Evolutionary conservation across 2,329 filamentous ascomycete genomes (phyloP).

Genomic region (Calycina marina): DNA sequence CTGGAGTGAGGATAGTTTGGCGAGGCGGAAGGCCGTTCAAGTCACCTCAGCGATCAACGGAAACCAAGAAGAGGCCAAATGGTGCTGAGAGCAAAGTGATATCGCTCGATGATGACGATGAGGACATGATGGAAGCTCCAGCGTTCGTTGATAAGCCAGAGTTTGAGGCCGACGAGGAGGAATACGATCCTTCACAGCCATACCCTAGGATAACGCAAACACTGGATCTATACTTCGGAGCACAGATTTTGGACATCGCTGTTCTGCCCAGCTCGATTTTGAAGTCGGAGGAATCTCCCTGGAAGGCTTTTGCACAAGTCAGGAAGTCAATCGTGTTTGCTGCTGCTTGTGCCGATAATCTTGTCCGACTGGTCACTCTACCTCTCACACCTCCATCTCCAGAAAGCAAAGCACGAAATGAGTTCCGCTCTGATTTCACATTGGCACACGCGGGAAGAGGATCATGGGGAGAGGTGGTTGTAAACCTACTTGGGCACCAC

Average conservation of each 20-base stretch:
- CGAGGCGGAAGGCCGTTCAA: conserved; percentile 48
- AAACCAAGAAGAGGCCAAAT: conserved; percentile 32
- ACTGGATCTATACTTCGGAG: conserved; percentile 44
- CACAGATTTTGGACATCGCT: conserved; percentile 39
- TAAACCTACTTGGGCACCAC: conserved; percentile 37
- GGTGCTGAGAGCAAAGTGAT: conserved; percentile 41
- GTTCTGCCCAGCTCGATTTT: conserved; percentile 35
- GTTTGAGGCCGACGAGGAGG: conserved; percentile 39
- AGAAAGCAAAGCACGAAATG: conserved; percentile 38
- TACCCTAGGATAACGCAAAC: conserved; percentile 44
- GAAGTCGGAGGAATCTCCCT: conserved; percentile 33
- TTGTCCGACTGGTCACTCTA: conserved; percentile 41
- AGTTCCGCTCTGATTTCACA: conserved; percentile 35
- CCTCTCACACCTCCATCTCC: conserved; percentile 47
- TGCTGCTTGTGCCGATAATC: conserved; percentile 41
- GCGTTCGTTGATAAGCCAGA: conserved; percentile 38
- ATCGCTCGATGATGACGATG: conserved; percentile 50
- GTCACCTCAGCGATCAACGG: conserved; percentile 23
- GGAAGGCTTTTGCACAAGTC: conserved; percentile 31
- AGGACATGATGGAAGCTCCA: conserved; percentile 30
- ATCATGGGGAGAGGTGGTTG: conserved; percentile 47
- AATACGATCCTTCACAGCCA: conserved; percentile 20
- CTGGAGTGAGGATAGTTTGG: conserved; percentile 46
- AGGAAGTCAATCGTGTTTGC: conserved; percentile 46
- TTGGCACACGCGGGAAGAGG: conserved; percentile 42